Base-by-base conservation (phyloP, 495 filamentous ascomycete species). In the Pseudoneurospora amorphoporcata region DNA sequence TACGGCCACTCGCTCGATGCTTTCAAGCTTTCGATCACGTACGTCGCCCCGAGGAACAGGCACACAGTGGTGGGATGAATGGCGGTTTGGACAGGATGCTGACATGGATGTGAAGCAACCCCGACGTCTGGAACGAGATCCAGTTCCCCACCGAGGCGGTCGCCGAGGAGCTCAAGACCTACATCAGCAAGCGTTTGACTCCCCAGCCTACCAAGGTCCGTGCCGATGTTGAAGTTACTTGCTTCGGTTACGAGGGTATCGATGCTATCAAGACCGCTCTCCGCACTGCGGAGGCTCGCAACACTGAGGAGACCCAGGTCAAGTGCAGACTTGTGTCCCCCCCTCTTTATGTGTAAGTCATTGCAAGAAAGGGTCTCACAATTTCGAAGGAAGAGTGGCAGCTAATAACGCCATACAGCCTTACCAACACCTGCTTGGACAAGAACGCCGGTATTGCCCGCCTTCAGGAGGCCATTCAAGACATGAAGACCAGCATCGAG, bases 21-120 rank as follows among this genome's bases (percentile, higher is more conserved):
- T 7, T 98, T 99, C 88, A 98, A 98, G 87, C 90, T 97, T 69
- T 95, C 93, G 69, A 99, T 99, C 85, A 98, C 96, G 92, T 95
- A 89, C 76, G 90, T 78, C 39, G 32, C 37, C 35, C 8, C 53
- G 53, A 23, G 53, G 7, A 65, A 65, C 32, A 65, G 12, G 29
- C 14, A 35, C 29, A 65, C 9, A 23, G 16, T 43, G 37, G 32
- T 68, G 43, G 71, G 23, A 23, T 29, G 43, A 32, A 40, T 39
- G 61, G 35, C 14, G 47, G 23, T 39, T 72, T 70, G 73, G 17
- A 47, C 61, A 38, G 32, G 69, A 65, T 65, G 53, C 53, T 65
- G 53, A 65, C 53, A 65, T 65, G 53, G 53, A 65, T 39, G 40
- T 73, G 37, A 74, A 96, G 93, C 40, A 98, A 98, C 86, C 92